phyloP scores from a whole-genome alignment of 1,139 yeast genomes.

The Debaryomyces subglobosus region DNA sequence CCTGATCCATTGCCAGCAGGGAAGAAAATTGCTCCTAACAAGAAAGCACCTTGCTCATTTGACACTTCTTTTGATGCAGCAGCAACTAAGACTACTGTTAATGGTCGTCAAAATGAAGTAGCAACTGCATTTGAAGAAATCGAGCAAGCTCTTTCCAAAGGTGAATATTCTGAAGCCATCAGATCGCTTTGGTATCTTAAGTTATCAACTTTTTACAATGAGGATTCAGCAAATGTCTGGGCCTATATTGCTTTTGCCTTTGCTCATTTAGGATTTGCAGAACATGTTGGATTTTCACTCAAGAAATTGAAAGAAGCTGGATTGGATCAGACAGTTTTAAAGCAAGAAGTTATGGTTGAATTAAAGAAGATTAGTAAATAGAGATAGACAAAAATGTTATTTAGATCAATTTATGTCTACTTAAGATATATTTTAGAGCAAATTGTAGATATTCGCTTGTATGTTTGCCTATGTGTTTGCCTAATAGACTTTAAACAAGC shows the following conservation, averaged over 20 bases:
- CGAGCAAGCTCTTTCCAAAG: constrained; percentile 13
- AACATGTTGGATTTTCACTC: constrained; percentile 19
- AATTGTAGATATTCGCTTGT: background rate
- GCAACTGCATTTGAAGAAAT: constrained; percentile 16
- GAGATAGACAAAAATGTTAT: background rate
- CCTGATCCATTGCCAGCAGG: constrained; percentile 21
- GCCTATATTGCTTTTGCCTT: constrained; percentile 21
- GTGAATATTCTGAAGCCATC: constrained; percentile 18
- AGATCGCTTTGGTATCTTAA: constrained; percentile 18
- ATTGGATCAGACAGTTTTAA: constrained; percentile 19
- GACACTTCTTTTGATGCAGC: constrained; percentile 16
- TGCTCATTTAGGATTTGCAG: constrained; percentile 19
- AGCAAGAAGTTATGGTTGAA: constrained; percentile 17
- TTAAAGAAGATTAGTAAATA: constrained; percentile 17
- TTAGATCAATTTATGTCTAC: background rate
- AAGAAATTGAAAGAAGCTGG: constrained; percentile 19
- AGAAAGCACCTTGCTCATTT: constrained; percentile 18
- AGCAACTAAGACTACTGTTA: constrained; percentile 14
- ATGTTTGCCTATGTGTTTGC: no score
- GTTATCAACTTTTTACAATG: constrained; percentile 18
- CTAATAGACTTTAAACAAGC: no score
- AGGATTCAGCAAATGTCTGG: constrained; percentile 20
- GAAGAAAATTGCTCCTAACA: constrained; percentile 18
- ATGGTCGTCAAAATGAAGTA: constrained; percentile 16
- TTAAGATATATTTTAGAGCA: background rate